A percentile compares a stretch with the other conserved stretches of the same genome.
Evolutionary conservation across 1,139 yeast genomes (phyloP).

Genomic region (Candida neerlandica): DNA sequence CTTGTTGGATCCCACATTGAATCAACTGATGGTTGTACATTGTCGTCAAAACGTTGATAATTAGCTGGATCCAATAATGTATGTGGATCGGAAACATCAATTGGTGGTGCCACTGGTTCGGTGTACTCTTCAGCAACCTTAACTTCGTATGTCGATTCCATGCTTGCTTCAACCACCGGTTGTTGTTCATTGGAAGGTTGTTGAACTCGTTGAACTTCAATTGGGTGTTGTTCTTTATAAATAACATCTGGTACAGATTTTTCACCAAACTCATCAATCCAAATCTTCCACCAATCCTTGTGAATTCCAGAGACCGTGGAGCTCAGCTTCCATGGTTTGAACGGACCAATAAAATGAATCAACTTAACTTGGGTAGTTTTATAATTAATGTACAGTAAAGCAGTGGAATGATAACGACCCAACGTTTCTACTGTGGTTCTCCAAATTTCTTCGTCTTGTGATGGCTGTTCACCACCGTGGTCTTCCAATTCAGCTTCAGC

Average conservation of each 20-base stretch:
- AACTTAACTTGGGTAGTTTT: slow-evolving; percentile 48
- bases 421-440: slow-evolving; percentile 21
- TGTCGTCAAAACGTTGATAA: slow-evolving; percentile 27
- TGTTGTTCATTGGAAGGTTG: not conserved
- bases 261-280: slow-evolving; percentile 37
- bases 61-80: slow-evolving; percentile 28
- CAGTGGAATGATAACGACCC: slow-evolving; percentile 27
- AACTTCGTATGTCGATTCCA: not conserved
- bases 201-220: not conserved
- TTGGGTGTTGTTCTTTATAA: slow-evolving; percentile 8
- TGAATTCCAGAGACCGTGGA: slow-evolving; percentile 25
- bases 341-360: slow-evolving; percentile 79
- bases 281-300: slow-evolving; percentile 49
- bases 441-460: slow-evolving; percentile 12
- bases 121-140: slow-evolving; percentile 8
- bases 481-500: slow-evolving; percentile 9
- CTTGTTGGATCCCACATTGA: slow-evolving; percentile 44
- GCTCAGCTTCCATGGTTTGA: slow-evolving; percentile 73
- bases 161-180: not conserved
- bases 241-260: slow-evolving; percentile 19
- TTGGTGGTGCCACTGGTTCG: slow-evolving; percentile 8
- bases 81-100: slow-evolving; percentile 22
- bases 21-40: slow-evolving; percentile 25
- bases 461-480: slow-evolving; percentile 8
- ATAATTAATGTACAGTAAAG: slow-evolving; percentile 24